Conservation (phyloP, 257 asterid genomes). For the Catharanthus roseus region DNA sequence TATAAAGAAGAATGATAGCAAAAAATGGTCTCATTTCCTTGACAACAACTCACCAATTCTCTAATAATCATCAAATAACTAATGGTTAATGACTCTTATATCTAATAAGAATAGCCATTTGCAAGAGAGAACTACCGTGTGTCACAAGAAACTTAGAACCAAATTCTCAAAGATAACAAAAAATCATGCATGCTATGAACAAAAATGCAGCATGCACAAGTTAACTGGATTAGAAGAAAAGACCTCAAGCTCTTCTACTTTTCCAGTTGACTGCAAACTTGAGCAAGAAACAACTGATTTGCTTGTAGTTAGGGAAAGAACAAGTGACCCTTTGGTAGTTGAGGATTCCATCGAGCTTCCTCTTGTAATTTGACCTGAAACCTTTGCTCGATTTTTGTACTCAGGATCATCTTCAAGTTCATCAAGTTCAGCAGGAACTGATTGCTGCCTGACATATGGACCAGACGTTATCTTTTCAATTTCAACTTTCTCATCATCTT, state of each 20-base stretch:
- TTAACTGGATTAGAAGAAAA: conserved; percentile 10
- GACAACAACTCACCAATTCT: background rate
- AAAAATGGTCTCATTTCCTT: background rate
- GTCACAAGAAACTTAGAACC: background rate
- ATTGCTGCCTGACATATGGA: conserved; percentile 17
- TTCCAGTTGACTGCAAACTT: conserved; percentile 20
- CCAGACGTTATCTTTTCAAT: conserved; percentile 22
- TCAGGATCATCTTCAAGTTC: conserved; percentile 28
- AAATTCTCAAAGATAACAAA: background rate
- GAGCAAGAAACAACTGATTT: conserved; percentile 19
- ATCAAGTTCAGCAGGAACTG: conserved; percentile 20
- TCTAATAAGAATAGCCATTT: background rate
- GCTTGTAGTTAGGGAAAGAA: conserved; percentile 15
- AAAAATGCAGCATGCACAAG: background rate
- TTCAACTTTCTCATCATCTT: conserved; percentile 24
- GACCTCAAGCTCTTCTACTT: conserved; percentile 27
- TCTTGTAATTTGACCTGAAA: conserved; percentile 5
- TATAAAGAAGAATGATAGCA: background rate
- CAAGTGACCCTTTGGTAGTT: conserved; percentile 10
- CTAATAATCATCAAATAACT: background rate
- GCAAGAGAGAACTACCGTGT: background rate
- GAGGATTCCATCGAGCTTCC: conserved; percentile 18
- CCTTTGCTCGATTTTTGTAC: conserved; percentile 11
- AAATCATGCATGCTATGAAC: background rate
- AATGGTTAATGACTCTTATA: background rate